Conservation (phyloP, 129 eudicot genomes). For the Arctium lappa region DNA sequence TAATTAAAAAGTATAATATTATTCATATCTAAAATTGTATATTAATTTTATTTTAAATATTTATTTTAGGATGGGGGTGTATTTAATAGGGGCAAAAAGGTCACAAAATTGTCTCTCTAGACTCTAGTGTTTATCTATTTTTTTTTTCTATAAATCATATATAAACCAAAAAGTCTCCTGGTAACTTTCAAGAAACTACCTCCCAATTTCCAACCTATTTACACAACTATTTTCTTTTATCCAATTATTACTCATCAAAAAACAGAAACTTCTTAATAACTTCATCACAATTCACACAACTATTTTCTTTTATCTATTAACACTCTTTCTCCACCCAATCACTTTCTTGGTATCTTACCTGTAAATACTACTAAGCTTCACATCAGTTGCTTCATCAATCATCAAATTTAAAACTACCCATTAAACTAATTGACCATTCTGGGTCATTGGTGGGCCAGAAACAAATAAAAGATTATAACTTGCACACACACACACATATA, state of each 20-base stretch:
- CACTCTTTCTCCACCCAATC: neutral
- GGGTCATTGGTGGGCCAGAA: too few species aligned
- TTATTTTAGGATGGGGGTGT: neutral
- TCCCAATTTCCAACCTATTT: neutral
- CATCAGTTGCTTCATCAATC: neutral
- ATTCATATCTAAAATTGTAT: too few species aligned
- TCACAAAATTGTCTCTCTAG: too few species aligned
- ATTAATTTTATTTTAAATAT: too few species aligned
- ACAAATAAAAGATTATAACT: too few species aligned
- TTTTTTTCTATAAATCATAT: neutral
- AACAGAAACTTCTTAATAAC: neutral
- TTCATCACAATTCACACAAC: too few species aligned
- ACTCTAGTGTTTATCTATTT: too few species aligned
- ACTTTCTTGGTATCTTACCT: neutral
- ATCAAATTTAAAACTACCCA: neutral
- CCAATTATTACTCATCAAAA: neutral
- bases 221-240: too few species aligned
- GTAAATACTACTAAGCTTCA: neutral
- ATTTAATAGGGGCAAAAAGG: neutral
- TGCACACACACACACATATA: too few species aligned
- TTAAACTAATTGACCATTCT: neutral
- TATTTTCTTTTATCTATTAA: too few species aligned
- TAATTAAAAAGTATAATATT: too few species aligned
- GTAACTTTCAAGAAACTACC: neutral
- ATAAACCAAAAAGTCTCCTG: neutral